phyloP scores from a whole-genome alignment of 1,284 basidiomycete genomes.

The Flammula alnicola region DNA sequence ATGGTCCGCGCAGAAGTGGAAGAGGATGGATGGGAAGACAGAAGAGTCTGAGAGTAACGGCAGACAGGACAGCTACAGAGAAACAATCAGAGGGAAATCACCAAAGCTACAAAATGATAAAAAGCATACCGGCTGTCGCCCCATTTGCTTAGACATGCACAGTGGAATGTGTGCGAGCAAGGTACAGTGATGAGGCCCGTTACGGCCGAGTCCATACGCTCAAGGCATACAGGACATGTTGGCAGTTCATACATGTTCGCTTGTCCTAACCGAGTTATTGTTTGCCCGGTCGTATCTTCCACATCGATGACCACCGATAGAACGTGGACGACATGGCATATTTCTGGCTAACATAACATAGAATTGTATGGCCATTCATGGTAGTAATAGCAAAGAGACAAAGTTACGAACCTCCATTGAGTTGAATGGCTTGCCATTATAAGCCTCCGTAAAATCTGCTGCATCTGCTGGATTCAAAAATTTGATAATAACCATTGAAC shows the following conservation, averaged over 20 bases:
- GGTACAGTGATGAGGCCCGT: slow-evolving; percentile 93
- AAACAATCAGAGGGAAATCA: neutral
- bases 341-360: slow-evolving; percentile 63
- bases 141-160: slow-evolving; percentile 93
- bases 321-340: slow-evolving; percentile 82
- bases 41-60: slow-evolving; percentile 87
- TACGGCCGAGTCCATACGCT: slow-evolving; percentile 93
- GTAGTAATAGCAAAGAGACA: neutral
- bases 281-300: slow-evolving; percentile 65
- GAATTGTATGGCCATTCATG: slow-evolving; percentile 3
- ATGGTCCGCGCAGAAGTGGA: slow-evolving; percentile 55
- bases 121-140: slow-evolving; percentile 79
- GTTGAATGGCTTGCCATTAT: slow-evolving; percentile 89
- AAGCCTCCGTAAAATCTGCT: slow-evolving; percentile 86
- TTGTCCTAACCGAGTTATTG: slow-evolving; percentile 57
- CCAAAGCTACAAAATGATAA: slow-evolving; percentile 6
- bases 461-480: slow-evolving; percentile 81
- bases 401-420: slow-evolving; percentile 67
- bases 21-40: slow-evolving; percentile 70
- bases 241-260: slow-evolving; percentile 82
- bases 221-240: slow-evolving; percentile 96
- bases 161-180: slow-evolving; percentile 95
- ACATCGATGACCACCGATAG: slow-evolving; percentile 76
- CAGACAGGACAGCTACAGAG: slow-evolving; percentile 88
- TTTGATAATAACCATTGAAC: slow-evolving; percentile 89